Percentiles rank a stretch among this genome's conserved stretches.
Evolutionary conservation across 2,329 filamentous ascomycete species (phyloP).

Genomic region (Ilyonectria mors-panacis): DNA sequence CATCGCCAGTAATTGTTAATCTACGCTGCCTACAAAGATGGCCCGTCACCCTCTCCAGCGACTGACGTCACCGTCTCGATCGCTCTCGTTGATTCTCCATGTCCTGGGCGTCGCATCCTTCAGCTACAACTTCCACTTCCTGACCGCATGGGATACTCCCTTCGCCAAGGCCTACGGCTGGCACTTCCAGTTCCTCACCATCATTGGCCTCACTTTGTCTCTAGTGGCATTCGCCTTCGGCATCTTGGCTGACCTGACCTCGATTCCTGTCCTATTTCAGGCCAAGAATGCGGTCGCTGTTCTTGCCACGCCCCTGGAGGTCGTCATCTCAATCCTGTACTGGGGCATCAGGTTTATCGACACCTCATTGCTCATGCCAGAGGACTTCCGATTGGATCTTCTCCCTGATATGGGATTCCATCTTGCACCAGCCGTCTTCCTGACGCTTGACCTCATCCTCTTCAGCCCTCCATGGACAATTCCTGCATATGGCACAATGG

Average conservation of each 20-base stretch:
- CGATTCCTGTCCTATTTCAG: constrained; percentile 71
- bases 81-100: constrained; percentile 75
- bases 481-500: constrained; percentile 70
- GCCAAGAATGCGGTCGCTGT: constrained; percentile 78
- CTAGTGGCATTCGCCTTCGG: constrained; percentile 73
- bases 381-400: constrained; percentile 69
- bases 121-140: constrained; percentile 66
- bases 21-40: constrained; percentile 50
- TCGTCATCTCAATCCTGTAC: constrained; percentile 80
- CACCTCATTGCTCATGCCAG: constrained; percentile 65
- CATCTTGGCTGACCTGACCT: constrained; percentile 75
- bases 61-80: constrained; percentile 75
- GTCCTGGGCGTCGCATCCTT: constrained; percentile 68
- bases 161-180: constrained; percentile 75
- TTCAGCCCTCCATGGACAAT: constrained; percentile 82
- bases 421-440: constrained; percentile 74
- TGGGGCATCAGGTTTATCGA: constrained; percentile 77
- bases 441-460: constrained; percentile 76
- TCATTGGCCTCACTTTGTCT: constrained; percentile 76
- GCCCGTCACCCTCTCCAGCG: constrained; percentile 75
- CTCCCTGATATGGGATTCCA: constrained; percentile 76
- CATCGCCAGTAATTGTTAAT: background rate
- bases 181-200: constrained; percentile 81
- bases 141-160: constrained; percentile 64
- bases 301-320: constrained; percentile 77